Conservation (phyloP, 345 rosid genomes). For the Salix koriyanagi region DNA sequence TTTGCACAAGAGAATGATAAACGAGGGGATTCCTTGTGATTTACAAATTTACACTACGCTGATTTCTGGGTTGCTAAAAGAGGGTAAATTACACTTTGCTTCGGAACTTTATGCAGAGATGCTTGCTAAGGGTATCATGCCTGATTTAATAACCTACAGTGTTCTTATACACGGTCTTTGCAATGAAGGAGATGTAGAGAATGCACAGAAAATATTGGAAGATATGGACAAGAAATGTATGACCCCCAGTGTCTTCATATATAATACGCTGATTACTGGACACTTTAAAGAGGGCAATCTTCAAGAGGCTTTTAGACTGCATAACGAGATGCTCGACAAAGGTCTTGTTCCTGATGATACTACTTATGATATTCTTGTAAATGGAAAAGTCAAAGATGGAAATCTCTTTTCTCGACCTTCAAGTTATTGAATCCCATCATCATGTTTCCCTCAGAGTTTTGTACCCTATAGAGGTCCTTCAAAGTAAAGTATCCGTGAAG, state of each 20-base stretch:
- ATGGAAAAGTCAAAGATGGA: constrained; percentile 32
- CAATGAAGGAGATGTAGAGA: constrained; percentile 49
- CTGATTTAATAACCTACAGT: constrained; percentile 45
- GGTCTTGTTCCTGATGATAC: constrained; percentile 63
- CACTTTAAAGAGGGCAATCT: constrained; percentile 62
- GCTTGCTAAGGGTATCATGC: constrained; percentile 52
- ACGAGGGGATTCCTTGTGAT: constrained; percentile 52
- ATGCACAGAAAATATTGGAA: constrained; percentile 51
- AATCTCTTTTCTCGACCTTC: constrained; percentile 1
- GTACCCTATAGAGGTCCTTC: neutral
- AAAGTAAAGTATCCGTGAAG: neutral
- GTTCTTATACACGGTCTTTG: constrained; percentile 60
- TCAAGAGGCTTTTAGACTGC: constrained; percentile 66
- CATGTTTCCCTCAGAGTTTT: neutral
- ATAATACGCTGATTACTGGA: constrained; percentile 62
- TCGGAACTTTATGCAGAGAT: constrained; percentile 62
- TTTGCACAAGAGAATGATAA: constrained; percentile 55
- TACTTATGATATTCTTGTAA: constrained; percentile 64
- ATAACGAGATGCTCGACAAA: constrained; percentile 77
- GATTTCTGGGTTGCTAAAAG: constrained; percentile 63
- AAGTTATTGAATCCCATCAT: neutral
- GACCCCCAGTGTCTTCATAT: constrained; percentile 58
- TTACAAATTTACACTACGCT: constrained; percentile 60
- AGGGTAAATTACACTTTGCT: constrained; percentile 51
- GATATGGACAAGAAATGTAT: constrained; percentile 54